phyloP scores from a whole-genome alignment of 73 alveolate species.

The Tetrahymena thermophila region DNA sequence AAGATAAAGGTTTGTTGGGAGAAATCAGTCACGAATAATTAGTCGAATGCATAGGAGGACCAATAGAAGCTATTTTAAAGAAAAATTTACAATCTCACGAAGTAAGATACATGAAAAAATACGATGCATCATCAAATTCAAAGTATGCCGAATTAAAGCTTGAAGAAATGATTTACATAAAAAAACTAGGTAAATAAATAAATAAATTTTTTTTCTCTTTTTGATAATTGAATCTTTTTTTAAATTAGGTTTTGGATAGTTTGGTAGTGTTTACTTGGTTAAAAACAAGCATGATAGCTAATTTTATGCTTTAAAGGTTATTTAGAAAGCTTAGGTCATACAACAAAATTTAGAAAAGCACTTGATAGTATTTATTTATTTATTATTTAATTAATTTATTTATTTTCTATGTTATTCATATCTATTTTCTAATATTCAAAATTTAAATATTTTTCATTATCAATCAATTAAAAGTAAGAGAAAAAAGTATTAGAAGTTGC shows the following conservation, averaged over 20 bases:
- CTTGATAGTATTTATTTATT: constrained; percentile 6
- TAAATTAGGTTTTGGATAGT: constrained; percentile 66
- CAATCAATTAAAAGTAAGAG: constrained; percentile 30
- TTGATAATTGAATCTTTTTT: too few relatives aligned
- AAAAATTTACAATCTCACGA: constrained; percentile 37
- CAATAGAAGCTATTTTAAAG: constrained; percentile 12
- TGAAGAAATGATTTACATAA: constrained; percentile 44
- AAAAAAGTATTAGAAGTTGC: constrained; percentile 19
- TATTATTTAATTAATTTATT: background rate
- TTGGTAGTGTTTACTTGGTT: constrained; percentile 63
- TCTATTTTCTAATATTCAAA: background rate
- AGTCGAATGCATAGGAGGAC: constrained; percentile 22
- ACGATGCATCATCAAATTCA: constrained; percentile 32
- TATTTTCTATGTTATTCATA: background rate
- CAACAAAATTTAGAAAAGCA: constrained; percentile 44
- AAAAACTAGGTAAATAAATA: constrained; percentile 24
- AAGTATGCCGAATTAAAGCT: constrained; percentile 19
- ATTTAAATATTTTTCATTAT: background rate
- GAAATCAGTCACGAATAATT: constrained; percentile 1
- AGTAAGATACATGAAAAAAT: constrained; percentile 16
- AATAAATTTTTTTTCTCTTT: too few relatives aligned
- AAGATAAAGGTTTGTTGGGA: constrained; percentile 20
- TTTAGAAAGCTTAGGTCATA: constrained; percentile 39
- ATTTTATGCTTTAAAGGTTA: constrained; percentile 62
- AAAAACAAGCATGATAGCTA: constrained; percentile 30